phyloP scores from a whole-genome alignment of 257 asterid genomes.

The Mentha longifolia region DNA sequence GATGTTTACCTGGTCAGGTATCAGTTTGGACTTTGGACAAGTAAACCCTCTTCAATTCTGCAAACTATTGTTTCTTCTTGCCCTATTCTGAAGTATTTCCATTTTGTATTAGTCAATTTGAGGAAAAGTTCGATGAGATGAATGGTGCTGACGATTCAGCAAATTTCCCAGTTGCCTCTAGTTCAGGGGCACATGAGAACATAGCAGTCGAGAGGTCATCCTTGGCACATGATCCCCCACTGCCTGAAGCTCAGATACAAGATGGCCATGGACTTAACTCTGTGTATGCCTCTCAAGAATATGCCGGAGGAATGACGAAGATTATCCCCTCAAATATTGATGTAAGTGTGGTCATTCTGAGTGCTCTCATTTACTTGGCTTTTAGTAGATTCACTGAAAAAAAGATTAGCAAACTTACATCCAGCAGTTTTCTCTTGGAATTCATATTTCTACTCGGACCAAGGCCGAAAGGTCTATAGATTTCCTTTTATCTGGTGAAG shows the following conservation, averaged over 20 bases:
- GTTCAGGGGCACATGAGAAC: slow-evolving; percentile 68
- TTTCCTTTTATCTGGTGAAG: not conserved
- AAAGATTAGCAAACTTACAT: slow-evolving; percentile 6
- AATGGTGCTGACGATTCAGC: slow-evolving; percentile 59
- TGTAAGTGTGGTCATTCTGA: slow-evolving; percentile 50
- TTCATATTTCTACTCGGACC: not conserved
- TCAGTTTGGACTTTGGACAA: slow-evolving; percentile 2
- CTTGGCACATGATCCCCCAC: slow-evolving; percentile 41
- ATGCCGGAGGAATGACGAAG: slow-evolving; percentile 74
- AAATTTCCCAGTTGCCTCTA: slow-evolving; percentile 58
- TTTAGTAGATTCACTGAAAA: not conserved
- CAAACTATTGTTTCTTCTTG: slow-evolving; percentile 15
- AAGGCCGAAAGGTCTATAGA: not conserved
- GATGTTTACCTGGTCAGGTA: slow-evolving; percentile 98
- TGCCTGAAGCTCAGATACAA: slow-evolving; percentile 49
- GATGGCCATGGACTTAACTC: slow-evolving; percentile 48
- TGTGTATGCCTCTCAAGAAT: slow-evolving; percentile 59
- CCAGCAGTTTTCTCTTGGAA: not conserved
- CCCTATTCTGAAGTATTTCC: slow-evolving; percentile 19
- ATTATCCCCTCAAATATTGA: slow-evolving; percentile 80
- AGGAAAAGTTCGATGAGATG: slow-evolving; percentile 89
- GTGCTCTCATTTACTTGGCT: slow-evolving; percentile 22
- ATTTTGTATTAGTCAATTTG: slow-evolving; percentile 70
- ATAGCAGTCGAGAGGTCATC: slow-evolving; percentile 43
- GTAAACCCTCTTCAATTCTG: slow-evolving; percentile 23